Evolutionary conservation across 1,284 basidiomycete species (phyloP).

Genomic region (Cutaneotrichosporon sp.): DNA sequence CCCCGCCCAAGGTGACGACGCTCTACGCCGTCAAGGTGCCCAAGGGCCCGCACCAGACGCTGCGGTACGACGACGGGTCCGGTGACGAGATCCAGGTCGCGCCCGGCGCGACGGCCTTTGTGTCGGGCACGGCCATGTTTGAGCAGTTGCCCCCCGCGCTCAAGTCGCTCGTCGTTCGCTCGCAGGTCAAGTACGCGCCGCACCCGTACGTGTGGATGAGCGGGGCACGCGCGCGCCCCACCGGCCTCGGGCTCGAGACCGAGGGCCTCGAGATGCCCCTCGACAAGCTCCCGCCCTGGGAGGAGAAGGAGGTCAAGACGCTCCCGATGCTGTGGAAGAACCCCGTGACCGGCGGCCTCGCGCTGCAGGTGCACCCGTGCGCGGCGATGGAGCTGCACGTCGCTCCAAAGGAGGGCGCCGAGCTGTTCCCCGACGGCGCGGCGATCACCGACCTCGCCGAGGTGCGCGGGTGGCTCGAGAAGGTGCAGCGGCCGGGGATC

Average conservation of each 20-base stretch:
- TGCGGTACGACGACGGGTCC: constrained; percentile 85
- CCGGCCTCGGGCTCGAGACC: constrained; percentile 74
- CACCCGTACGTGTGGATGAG: constrained; percentile 88
- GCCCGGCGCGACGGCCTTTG: constrained; percentile 81
- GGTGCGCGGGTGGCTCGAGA: constrained; percentile 71
- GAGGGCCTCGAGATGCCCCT: constrained; percentile 69
- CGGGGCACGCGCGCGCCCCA: constrained; percentile 67
- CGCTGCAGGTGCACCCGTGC: constrained; percentile 76
- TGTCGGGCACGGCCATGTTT: constrained; percentile 78
- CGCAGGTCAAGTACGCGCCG: constrained; percentile 68
- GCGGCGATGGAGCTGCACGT: constrained; percentile 63
- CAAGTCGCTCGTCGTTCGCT: constrained; percentile 80
- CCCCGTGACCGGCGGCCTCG: constrained; percentile 69
- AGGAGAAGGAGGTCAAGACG: constrained; percentile 68
- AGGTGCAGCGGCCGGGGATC: constrained; percentile 78
- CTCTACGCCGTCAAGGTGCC: constrained; percentile 80
- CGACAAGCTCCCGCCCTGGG: constrained; percentile 70
- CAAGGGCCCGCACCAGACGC: constrained; percentile 65
- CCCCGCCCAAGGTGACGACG: constrained; percentile 85
- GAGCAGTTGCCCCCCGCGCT: constrained; percentile 70
- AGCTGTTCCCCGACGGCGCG: constrained; percentile 72
- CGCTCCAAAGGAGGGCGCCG: constrained; percentile 61
- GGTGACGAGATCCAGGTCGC: constrained; percentile 79
- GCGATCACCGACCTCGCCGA: constrained; percentile 67
- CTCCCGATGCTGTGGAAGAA: constrained; percentile 82